phyloP scores from a whole-genome alignment of 257 asterid genomes.

The Solanum pimpinellifolium region DNA sequence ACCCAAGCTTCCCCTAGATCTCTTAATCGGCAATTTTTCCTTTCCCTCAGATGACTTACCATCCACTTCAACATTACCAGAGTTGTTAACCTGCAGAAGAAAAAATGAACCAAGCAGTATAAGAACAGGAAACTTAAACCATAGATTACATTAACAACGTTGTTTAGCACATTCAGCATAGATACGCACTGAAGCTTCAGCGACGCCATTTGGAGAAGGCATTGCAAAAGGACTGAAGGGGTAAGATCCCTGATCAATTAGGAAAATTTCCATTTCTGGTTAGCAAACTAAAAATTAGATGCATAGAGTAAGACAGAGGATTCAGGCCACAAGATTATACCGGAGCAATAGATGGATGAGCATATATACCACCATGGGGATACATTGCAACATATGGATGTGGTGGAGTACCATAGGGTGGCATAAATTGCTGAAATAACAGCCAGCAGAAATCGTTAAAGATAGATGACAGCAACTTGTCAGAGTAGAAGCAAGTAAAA shows the following conservation, averaged over 20 bases:
- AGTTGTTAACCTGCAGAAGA: conserved; percentile 31
- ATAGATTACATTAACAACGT: background rate
- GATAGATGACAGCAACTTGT: background rate
- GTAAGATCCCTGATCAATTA: conserved; percentile 57
- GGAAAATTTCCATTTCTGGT: background rate
- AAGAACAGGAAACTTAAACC: background rate
- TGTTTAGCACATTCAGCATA: background rate
- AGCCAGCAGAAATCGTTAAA: background rate
- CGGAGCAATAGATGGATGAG: conserved; percentile 93
- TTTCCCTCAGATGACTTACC: conserved; percentile 71
- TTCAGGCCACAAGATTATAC: conserved; percentile 23
- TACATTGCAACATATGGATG: conserved; percentile 98
- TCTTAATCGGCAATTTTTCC: conserved; percentile 84
- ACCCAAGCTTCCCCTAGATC: conserved; percentile 86
- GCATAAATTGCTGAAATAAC: conserved; percentile 68
- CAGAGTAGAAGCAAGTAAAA: background rate
- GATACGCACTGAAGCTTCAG: conserved; percentile 71
- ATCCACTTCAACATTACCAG: conserved; percentile 56
- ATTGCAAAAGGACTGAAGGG: conserved; percentile 88
- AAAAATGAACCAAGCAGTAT: background rate
- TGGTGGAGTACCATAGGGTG: conserved; percentile 94
- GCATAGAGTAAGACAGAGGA: background rate
- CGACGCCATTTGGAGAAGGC: conserved; percentile 83
- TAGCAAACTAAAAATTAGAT: background rate
- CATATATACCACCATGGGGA: conserved; percentile 85